A percentile compares a stretch with the other conserved stretches of the same genome.
phyloP scores from a whole-genome alignment of 441 rosid species.

The Flueggea neowawraea region DNA sequence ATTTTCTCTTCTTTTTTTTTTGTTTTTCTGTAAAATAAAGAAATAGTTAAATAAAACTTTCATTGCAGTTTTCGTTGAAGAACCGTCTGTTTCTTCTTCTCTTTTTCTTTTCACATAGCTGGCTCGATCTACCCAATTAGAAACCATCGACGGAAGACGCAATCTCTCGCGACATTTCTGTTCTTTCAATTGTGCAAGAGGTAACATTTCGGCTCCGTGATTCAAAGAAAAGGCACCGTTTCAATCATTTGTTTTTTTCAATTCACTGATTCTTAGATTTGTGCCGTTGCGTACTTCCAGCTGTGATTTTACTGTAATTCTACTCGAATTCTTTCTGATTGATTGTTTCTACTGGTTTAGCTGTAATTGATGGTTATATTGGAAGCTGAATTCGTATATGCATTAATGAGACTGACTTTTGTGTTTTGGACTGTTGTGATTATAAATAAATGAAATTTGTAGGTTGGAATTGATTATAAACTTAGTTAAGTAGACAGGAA shows the following conservation, averaged over 20 bases:
- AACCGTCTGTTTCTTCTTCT: background rate
- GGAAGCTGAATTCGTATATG: too few species aligned
- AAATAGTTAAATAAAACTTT: background rate
- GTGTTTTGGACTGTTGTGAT: constrained; percentile 6
- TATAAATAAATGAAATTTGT: background rate
- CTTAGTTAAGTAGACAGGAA: background rate
- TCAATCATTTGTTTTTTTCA: too few species aligned
- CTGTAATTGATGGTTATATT: too few species aligned
- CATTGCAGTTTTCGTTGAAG: constrained; percentile 2
- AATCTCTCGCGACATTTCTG: background rate
- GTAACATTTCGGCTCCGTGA: background rate
- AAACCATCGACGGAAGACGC: background rate
- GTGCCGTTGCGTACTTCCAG: background rate
- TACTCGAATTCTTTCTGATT: background rate
- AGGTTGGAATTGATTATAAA: background rate
- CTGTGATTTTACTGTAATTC: background rate
- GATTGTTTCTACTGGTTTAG: background rate
- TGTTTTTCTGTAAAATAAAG: background rate
- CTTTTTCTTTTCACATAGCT: background rate
- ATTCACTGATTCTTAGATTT: constrained; percentile 1
- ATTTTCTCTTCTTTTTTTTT: background rate
- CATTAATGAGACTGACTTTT: background rate
- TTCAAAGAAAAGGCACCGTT: background rate
- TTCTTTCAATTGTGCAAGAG: background rate
- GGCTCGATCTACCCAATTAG: constrained; percentile 3